Evolutionary conservation across 176 grass and related monocot genomes (phyloP).

Genomic region (Panicum miliaceum): DNA sequence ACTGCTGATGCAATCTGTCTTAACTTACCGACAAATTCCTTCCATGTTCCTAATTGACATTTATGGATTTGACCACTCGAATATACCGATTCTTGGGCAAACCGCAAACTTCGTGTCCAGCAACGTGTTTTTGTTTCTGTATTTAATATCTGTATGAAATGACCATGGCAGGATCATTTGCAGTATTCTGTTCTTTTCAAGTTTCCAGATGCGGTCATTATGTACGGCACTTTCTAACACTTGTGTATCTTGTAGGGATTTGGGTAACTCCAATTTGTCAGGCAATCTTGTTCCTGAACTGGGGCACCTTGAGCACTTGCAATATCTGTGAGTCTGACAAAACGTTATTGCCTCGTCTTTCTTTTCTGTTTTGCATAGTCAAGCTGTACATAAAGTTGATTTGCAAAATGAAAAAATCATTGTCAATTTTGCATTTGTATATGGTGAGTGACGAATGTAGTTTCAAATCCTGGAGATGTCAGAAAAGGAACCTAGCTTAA

Average conservation of each 20-base stretch:
- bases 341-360: background rate
- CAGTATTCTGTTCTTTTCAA: background rate
- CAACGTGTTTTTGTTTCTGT: background rate
- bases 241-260: constrained; percentile 55
- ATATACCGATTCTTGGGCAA: background rate
- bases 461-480: background rate
- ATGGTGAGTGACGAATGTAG: background rate
- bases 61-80: background rate
- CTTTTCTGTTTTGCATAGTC: background rate
- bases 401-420: background rate
- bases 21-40: background rate
- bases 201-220: background rate
- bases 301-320: constrained; percentile 67
- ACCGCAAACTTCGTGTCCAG: background rate
- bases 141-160: background rate
- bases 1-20: background rate
- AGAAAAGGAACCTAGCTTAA: background rate
- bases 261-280: constrained; percentile 84
- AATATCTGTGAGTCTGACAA: constrained; percentile 67
- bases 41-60: background rate
- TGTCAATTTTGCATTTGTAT: background rate
- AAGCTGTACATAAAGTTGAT: background rate
- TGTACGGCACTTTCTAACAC: background rate
- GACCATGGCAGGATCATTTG: background rate
- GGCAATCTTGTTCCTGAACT: constrained; percentile 70